phyloP scores from a whole-genome alignment of 768 basidiomycete genomes.

The Amylocystis lapponica region DNA sequence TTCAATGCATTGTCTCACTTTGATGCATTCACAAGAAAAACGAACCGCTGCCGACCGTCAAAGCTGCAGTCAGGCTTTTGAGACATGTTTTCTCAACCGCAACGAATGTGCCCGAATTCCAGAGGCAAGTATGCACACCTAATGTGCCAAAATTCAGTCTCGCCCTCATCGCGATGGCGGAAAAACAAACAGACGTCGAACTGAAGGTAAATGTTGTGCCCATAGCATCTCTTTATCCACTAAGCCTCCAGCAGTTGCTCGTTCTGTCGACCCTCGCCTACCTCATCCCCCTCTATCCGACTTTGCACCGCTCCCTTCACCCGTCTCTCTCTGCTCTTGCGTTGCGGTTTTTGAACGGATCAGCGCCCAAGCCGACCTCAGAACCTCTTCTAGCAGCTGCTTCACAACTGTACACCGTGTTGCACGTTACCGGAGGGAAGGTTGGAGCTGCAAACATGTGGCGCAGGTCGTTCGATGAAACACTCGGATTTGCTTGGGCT shows the following conservation, averaged over 20 bases:
- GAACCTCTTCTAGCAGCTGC: slow-evolving; percentile 38
- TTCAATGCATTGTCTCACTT: neutral
- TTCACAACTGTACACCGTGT: slow-evolving; percentile 51
- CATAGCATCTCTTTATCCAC: slow-evolving; percentile 1
- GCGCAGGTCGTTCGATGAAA: slow-evolving; percentile 72
- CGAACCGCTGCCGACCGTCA: slow-evolving; percentile 54
- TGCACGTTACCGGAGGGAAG: slow-evolving; percentile 76
- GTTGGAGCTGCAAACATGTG: slow-evolving; percentile 66
- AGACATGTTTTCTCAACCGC: slow-evolving; percentile 55
- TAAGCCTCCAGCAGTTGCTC: slow-evolving; percentile 22
- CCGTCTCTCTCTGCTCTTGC: slow-evolving; percentile 47
- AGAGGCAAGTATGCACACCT: slow-evolving; percentile 70
- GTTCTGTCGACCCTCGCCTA: slow-evolving; percentile 43
- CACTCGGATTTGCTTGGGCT: slow-evolving; percentile 58
- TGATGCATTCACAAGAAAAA: slow-evolving; percentile 45
- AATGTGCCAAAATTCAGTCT: slow-evolving; percentile 66
- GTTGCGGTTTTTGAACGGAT: slow-evolving; percentile 52
- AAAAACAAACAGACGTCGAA: slow-evolving; percentile 44
- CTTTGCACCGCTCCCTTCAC: slow-evolving; percentile 53
- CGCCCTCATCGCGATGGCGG: slow-evolving; percentile 50
- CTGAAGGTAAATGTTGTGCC: slow-evolving; percentile 40
- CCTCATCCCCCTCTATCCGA: slow-evolving; percentile 64
- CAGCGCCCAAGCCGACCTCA: slow-evolving; percentile 37
- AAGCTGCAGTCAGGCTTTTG: slow-evolving; percentile 61
- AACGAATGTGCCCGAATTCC: slow-evolving; percentile 66